phyloP scores from a whole-genome alignment of 1,284 basidiomycete genomes.

The Heterobasidion annosum region DNA sequence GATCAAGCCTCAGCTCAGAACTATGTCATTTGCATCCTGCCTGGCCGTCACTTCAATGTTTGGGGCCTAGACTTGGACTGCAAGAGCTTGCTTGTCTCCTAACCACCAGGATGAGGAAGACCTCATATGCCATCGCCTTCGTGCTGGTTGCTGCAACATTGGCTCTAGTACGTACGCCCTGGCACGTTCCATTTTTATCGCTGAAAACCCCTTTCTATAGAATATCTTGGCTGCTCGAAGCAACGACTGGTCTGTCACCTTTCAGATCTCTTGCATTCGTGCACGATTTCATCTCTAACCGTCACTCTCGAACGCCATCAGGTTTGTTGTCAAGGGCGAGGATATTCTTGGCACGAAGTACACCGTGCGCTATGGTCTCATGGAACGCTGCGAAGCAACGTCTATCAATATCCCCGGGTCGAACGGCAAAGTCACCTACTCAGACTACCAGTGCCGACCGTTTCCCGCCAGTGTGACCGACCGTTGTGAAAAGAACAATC shows the following conservation, averaged over 20 bases:
- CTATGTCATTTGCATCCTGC: too few relatives aligned
- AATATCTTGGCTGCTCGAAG: constrained; percentile 48
- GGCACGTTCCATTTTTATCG: background rate
- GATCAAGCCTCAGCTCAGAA: too few relatives aligned
- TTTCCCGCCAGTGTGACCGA: constrained; percentile 59
- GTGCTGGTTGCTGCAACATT: constrained; percentile 40
- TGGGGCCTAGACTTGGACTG: too few relatives aligned
- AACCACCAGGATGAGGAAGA: constrained; percentile 42
- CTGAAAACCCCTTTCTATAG: constrained; percentile 24
- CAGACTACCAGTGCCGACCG: constrained; percentile 48
- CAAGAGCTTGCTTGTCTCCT: too few relatives aligned
- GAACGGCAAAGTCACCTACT: constrained; percentile 37
- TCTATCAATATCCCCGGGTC: constrained; percentile 38
- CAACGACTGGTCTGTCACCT: constrained; percentile 54
- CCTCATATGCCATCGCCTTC: constrained; percentile 54
- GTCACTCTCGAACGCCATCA: constrained; percentile 14
- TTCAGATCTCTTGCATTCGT: background rate
- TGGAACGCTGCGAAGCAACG: constrained; percentile 45
- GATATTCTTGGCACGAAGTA: constrained; percentile 37
- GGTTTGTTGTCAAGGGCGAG: constrained; percentile 48
- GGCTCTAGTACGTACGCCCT: constrained; percentile 36
- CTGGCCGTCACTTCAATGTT: too few relatives aligned
- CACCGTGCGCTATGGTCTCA: constrained; percentile 50
- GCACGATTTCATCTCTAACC: background rate
- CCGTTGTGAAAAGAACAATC: constrained; percentile 53